phyloP scores from a whole-genome alignment of 192 early-diverging fungal genomes.

The Dimargaris cristalligena region DNA sequence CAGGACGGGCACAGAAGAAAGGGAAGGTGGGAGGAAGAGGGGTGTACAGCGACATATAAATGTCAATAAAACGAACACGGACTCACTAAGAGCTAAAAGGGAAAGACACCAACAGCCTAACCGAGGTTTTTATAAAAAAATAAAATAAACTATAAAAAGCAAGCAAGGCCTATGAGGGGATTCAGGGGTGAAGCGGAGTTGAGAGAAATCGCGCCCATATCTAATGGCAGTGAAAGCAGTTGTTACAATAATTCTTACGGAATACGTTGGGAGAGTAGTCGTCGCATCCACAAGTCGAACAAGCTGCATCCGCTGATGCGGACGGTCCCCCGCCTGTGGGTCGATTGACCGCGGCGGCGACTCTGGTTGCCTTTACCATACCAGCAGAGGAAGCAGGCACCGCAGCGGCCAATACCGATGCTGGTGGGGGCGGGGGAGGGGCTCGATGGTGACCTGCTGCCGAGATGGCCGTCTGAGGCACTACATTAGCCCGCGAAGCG shows the following conservation, averaged over 20 bases:
- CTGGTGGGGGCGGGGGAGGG: not conserved
- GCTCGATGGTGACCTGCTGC: not conserved
- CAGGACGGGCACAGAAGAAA: too few species aligned
- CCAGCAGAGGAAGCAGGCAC: not conserved
- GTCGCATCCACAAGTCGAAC: slow-evolving; percentile 48
- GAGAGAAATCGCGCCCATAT: too few species aligned
- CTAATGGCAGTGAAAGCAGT: slow-evolving; percentile 64
- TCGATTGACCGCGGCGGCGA: slow-evolving; percentile 5
- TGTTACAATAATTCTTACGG: slow-evolving; percentile 55
- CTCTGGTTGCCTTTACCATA: not conserved
- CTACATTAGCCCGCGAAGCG: slow-evolving; percentile 11
- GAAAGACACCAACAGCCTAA: too few species aligned
- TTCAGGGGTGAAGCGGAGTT: too few species aligned
- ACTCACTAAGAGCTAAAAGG: too few species aligned
- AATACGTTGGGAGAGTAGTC: slow-evolving; percentile 63
- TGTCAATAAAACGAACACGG: too few species aligned
- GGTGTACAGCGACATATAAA: not conserved
- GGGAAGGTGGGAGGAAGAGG: not conserved
- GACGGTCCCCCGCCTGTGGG: slow-evolving; percentile 15
- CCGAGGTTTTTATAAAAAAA: too few species aligned
- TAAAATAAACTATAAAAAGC: too few species aligned
- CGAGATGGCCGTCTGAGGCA: not conserved
- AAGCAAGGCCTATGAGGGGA: too few species aligned
- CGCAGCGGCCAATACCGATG: not conserved
- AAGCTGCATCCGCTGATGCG: slow-evolving; percentile 23